Base-by-base conservation (phyloP, 148 eudicot genomes). In the Vaccinium macrocarpon region DNA sequence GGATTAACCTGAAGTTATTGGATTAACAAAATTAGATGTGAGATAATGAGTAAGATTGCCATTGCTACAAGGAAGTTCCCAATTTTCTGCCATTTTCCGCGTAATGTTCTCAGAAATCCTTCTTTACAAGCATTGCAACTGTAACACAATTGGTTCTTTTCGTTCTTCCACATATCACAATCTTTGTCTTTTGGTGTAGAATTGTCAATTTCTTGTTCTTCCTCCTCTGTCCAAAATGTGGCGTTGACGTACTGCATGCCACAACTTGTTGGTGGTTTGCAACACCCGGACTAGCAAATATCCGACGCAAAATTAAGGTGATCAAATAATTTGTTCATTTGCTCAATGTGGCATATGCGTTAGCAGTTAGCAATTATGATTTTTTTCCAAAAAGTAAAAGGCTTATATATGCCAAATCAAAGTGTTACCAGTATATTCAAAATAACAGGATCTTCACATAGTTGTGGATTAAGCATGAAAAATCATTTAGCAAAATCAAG, bases 121-220 rank as follows among this genome's bases (percentile, higher is more conserved):
- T 89, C 76, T 71, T 77, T 88, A 51, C 91, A 89, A 19, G 90
- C 51, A 13, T 84, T 53, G 64, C 90, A 89, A 13, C 82, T 23
- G 78, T 85, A 88, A 52, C 90, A 89, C 79, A 88, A 56, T 10
- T 27, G 29, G 25, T 76, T 87, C 49, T 81, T 84, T 4, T 81
- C 51, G 76, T 90, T 90, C 57, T 46, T 76, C 92, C 92, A 90
- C 21, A 86, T 7, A 52, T 85, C 82, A 42, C 92, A 90, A 32
- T 90, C 90, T 3, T 2, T 29, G 61, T 85, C 55, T 3, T 86
- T 48, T 6, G 81, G 23, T 5, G 3, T 49, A 6, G 73, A 53
- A 19, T 56, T 66, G 59, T 48, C 73, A 10, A 68, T 49, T 12
- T 3, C 12, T 2, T 9, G 71, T 25, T 19, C 53, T 11, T 73